Evolutionary conservation across 768 basidiomycete species (phyloP).

Genomic region (Roridomyces roridus): DNA sequence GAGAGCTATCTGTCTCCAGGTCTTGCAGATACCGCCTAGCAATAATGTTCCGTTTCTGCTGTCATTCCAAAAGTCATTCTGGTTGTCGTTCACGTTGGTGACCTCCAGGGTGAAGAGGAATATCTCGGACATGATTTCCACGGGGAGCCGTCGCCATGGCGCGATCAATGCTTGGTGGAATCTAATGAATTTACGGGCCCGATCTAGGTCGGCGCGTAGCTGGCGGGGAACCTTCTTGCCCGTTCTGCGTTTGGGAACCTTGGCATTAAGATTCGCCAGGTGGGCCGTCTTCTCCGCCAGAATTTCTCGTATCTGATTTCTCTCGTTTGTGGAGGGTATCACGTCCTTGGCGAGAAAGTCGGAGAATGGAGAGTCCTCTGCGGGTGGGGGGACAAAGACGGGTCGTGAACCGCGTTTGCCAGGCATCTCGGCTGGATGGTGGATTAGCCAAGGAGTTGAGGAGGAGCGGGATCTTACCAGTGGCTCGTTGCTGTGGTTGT

Average conservation of each 20-base stretch:
- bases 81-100: neutral
- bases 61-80: conserved; percentile 6
- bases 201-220: conserved; percentile 13
- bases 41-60: conserved; percentile 11
- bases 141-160: conserved; percentile 13
- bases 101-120: conserved; percentile 6
- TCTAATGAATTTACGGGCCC: conserved; percentile 7
- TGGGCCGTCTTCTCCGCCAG: conserved; percentile 5
- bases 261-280: conserved; percentile 12
- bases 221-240: conserved; percentile 14
- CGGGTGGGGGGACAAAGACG: neutral
- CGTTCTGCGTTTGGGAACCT: conserved; percentile 7
- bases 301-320: conserved; percentile 1
- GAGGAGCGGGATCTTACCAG: too few relatives aligned
- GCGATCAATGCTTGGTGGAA: conserved; percentile 17
- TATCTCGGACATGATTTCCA: conserved; percentile 12
- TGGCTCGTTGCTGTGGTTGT: too few relatives aligned
- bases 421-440: too few relatives aligned
- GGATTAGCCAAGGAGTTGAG: too few relatives aligned
- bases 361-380: conserved; percentile 11
- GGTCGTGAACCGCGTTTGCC: too few relatives aligned
- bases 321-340: conserved; percentile 11
- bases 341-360: conserved; percentile 1
- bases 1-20: conserved; percentile 15
- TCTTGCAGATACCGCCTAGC: conserved; percentile 7